These are phyloP conservation scores for Fraxinus albicans DNA, from an alignment of 305 asterid species.

Conservation along the genomic window DNA sequence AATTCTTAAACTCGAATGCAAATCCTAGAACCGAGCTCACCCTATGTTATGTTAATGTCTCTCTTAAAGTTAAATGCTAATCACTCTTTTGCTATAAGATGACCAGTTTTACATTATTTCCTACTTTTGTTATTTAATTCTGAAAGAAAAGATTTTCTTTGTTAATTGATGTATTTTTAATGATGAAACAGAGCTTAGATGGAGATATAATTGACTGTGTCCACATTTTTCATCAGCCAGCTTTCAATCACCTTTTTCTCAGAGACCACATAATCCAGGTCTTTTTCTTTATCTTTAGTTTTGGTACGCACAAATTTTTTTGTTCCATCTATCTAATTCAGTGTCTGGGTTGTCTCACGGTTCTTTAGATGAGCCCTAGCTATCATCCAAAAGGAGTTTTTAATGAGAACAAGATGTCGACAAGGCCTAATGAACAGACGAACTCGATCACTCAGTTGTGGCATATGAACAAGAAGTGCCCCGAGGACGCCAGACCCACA, in stretches of 20 bases:
- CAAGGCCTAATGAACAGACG: not conserved
- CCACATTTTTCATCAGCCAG: too few species aligned
- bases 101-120: too few species aligned
- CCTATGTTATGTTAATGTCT: too few species aligned
- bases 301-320: not conserved
- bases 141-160: too few species aligned
- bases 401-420: slow-evolving; percentile 5
- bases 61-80: too few species aligned
- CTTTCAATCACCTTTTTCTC: slow-evolving; percentile 28
- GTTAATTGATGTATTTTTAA: too few species aligned
- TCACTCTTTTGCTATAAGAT: too few species aligned
- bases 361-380: not conserved
- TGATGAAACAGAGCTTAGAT: too few species aligned
- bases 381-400: slow-evolving; percentile 19
- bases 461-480: slow-evolving; percentile 18
- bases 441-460: slow-evolving; percentile 7
- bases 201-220: too few species aligned
- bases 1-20: too few species aligned
- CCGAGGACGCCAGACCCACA: not conserved
- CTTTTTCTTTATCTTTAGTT: not conserved
- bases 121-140: too few species aligned
- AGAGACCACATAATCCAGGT: slow-evolving; percentile 31
- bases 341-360: not conserved
- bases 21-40: too few species aligned
- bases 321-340: not conserved